Conservation (phyloP, 1,139 yeast genomes). For the Geotrichum reessii region DNA sequence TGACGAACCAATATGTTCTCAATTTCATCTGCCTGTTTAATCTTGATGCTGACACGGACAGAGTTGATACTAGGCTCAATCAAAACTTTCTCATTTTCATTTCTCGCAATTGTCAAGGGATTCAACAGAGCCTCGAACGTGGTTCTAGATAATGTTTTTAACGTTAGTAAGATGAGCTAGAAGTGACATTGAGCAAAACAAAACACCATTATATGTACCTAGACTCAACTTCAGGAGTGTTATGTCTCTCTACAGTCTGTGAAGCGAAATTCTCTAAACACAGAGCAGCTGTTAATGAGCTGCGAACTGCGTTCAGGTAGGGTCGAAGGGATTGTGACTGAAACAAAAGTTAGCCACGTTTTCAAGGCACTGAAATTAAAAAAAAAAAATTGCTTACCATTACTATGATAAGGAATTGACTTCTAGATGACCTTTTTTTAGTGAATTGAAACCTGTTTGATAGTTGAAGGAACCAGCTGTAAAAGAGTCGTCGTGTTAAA, state of each 20-base stretch:
- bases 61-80: slow-evolving; percentile 94
- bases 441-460: neutral
- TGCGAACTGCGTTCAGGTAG: slow-evolving; percentile 87
- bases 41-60: slow-evolving; percentile 75
- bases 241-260: slow-evolving; percentile 93
- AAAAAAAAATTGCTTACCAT: neutral
- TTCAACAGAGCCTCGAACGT: slow-evolving; percentile 79
- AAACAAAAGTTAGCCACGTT: slow-evolving; percentile 28
- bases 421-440: neutral
- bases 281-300: slow-evolving; percentile 91
- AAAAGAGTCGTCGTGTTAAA: neutral
- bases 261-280: slow-evolving; percentile 93
- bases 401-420: neutral
- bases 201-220: slow-evolving; percentile 29
- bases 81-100: slow-evolving; percentile 85
- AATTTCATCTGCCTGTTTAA: slow-evolving; percentile 96
- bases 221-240: slow-evolving; percentile 93
- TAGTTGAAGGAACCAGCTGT: neutral
- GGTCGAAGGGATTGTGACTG: slow-evolving; percentile 84
- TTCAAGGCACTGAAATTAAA: neutral
- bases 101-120: slow-evolving; percentile 86
- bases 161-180: neutral
- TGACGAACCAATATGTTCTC: slow-evolving; percentile 91
- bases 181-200: neutral
- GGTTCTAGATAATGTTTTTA: slow-evolving; percentile 40